Conservation (phyloP, 2,329 filamentous ascomycete genomes). For the Fusarium secorum region DNA sequence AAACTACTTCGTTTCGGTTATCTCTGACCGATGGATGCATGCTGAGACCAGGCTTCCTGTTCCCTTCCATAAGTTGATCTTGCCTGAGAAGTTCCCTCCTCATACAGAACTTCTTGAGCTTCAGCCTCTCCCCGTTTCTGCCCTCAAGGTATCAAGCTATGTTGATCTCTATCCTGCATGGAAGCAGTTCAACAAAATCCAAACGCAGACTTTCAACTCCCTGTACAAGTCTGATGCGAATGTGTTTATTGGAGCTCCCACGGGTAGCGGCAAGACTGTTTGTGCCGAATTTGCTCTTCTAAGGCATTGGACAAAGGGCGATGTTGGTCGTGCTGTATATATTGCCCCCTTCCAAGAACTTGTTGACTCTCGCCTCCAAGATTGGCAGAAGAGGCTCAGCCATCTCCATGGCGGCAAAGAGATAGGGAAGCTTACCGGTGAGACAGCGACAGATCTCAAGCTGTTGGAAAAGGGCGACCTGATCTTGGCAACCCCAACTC, state of each 20-base stretch:
- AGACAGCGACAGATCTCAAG: constrained; percentile 89
- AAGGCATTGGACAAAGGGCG: constrained; percentile 75
- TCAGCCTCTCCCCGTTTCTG: constrained; percentile 87
- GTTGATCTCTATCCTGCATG: constrained; percentile 82
- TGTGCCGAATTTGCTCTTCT: constrained; percentile 95
- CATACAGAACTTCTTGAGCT: constrained; percentile 92
- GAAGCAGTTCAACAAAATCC: constrained; percentile 94
- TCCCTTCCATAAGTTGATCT: constrained; percentile 91
- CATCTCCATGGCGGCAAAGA: constrained; percentile 82
- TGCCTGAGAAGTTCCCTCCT: constrained; percentile 94
- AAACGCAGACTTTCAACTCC: constrained; percentile 96
- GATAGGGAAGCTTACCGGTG: constrained; percentile 91
- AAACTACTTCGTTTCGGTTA: constrained; percentile 95
- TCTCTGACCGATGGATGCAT: constrained; percentile 98
- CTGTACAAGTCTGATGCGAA: constrained; percentile 92
- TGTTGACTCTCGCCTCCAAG: constrained; percentile 79
- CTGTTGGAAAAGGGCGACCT: constrained; percentile 87
- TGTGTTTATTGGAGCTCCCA: constrained; percentile 90
- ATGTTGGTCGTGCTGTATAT: constrained; percentile 81
- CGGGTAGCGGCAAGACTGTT: constrained; percentile 94
- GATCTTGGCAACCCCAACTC: constrained; percentile 87
- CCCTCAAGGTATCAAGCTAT: constrained; percentile 86
- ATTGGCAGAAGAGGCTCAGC: constrained; percentile 83
- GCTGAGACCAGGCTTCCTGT: constrained; percentile 93
- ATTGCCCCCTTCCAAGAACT: constrained; percentile 95